phyloP scores from a whole-genome alignment of 805 yeast species.

The Candida ovalis region DNA sequence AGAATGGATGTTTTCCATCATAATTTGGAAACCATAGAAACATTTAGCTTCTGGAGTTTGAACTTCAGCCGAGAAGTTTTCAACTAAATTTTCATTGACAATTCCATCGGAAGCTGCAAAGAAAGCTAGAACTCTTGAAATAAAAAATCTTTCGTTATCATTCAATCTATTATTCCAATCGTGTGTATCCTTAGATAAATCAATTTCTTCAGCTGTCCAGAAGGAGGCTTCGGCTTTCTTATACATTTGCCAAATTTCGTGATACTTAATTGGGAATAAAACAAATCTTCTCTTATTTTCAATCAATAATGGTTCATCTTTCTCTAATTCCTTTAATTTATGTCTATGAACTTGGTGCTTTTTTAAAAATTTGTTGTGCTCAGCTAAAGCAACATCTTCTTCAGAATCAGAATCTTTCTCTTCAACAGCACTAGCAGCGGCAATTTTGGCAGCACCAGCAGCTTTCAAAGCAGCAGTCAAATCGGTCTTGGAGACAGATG shows the following conservation, averaged over 20 bases:
- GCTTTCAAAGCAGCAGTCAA: conserved; percentile 38
- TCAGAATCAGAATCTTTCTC: conserved; percentile 21
- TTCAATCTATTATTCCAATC: conserved; percentile 92
- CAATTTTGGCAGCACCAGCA: conserved; percentile 36
- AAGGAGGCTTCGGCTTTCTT: conserved; percentile 99
- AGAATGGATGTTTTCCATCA: conserved; percentile 99
- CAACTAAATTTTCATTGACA: conserved; percentile 95
- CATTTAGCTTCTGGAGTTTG: conserved; percentile 97
- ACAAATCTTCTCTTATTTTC: conserved; percentile 91
- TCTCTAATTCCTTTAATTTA: conserved; percentile 67
- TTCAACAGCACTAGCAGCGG: conserved; percentile 15
- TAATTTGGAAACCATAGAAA: conserved; percentile 98
- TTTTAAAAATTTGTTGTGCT: conserved; percentile 54
- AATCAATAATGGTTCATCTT: conserved; percentile 80
- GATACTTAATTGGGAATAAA: conserved; percentile 92
- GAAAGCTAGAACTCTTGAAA: conserved; percentile 92
- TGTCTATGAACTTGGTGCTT: conserved; percentile 71
- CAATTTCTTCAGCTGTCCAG: conserved; percentile 99
- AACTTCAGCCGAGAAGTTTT: conserved; percentile 95
- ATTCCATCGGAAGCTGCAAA: conserved; percentile 99
- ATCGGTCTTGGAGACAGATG: conserved; percentile 38
- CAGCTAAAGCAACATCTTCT: conserved; percentile 6
- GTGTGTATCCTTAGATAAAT: conserved; percentile 81
- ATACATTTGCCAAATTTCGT: conserved; percentile 98
- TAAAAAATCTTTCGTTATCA: conserved; percentile 88